Base-by-base conservation (phyloP, 1,284 basidiomycete genomes). In the Sanguinoderma infundibulare region DNA sequence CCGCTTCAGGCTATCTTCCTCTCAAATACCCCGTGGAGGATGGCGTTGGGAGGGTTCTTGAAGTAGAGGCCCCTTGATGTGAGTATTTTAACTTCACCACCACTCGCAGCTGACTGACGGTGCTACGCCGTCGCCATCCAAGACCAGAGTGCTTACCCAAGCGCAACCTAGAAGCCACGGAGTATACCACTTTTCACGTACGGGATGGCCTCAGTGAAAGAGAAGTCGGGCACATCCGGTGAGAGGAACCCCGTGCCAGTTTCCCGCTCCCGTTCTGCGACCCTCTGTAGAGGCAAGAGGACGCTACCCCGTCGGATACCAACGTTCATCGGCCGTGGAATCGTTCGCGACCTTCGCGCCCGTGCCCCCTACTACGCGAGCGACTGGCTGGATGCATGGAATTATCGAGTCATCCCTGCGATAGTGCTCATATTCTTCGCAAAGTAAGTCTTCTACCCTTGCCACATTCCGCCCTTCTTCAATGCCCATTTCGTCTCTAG, bases 371-470 rank as follows among this genome's bases (percentile, higher is more conserved):
- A 86, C 79, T 98, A 97, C 75, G 59, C 81, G 42, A 90, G 86
- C 55, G 94, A 96, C 77, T 97, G 94, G 95, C 86, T 78, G 14
- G 92, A 95, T 73, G 94, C 92, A 5, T 94, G 89, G 87, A 95
- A 95, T 72, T 95, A 95, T 74, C 81, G 93, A 61, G 91, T 94
- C 7, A 69, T 92, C 10, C 89, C 90, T 14, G 89, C 90, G 0
- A 90, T 89, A 15, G 85, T 87, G 14, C 78, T 92, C 28, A 92
- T 91, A 58, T 92, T 92, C 75, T 93, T 91, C 69, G 85, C 90
- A 67, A 93, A 92, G 89, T 92, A 71, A 64, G 86, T 24, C 35
- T 6, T n/a, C 5, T 17, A 15, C 17, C 22, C n/a, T n/a, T n/a
- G n/a, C n/a, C n/a, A n/a, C n/a, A n/a, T n/a, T n/a, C 15, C n/a